Evolutionary conservation across 2,329 filamentous ascomycete genomes (phyloP), one percentile per base, ranked within the genome.

Genomic region (Sporothrix schenckii): DNA sequence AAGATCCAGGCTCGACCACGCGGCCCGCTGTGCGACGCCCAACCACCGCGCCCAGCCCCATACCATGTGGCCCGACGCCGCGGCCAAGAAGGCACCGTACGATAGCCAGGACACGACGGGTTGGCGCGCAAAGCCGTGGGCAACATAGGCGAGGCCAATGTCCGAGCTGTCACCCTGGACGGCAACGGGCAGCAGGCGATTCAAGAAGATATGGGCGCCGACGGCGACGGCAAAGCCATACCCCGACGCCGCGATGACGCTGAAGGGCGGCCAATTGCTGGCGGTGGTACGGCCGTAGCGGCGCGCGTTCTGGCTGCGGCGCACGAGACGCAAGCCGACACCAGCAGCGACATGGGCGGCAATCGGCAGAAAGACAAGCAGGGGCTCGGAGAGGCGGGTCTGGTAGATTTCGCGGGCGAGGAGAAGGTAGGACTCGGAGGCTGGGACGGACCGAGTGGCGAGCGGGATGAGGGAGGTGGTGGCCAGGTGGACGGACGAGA

Each of bases 361-460:
- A 27, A 97, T 83, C 2, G 94, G 93, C 1, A 93, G 79, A 56
- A 86, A 88, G 72, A 98, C 87, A 72, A 98, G 85, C 24, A 96
- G 81, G 3, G 93, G 92, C 78, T 97, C 94, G 67, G 91, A 85
- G 19, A 92, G 82, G 1, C 90, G 86, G 0, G 92, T 94, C 80
- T 97, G 94, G 83, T 98, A 98, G 79, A 95, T 89, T 65, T 96
- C 94, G 72, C 94, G 89, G 39, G 93, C 94, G 79, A 97, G 92
- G 74, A 98, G 90, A 65, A 98, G 89, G 80, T 93, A 97, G 66
- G 89, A 89, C 78, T 97, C 94, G 72, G 91, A 91, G 68, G 88
- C 86, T 10, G 90, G 82, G 7, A 95, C 87, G 60, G 91, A 92
- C 70, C 85, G 87, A 53, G 91, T 92, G 66, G 89, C 75, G 50